These are phyloP conservation scores for Ganoderma lingzhi DNA, from an alignment of 1,284 basidiomycete species.

Conservation along the genomic window DNA sequence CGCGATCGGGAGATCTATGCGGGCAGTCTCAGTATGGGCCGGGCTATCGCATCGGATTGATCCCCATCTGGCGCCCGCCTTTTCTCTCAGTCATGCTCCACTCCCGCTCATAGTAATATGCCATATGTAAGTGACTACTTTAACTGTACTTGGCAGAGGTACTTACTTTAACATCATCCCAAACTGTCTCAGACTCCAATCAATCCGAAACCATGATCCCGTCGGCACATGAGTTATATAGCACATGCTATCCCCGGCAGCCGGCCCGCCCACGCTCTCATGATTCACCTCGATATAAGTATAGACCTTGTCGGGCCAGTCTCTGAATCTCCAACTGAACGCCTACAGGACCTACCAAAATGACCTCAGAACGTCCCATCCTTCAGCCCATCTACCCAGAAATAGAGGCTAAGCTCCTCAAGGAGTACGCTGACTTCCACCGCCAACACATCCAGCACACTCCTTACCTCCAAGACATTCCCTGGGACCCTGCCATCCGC, in stretches of 20 bases:
- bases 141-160: no score
- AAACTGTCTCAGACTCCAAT: no score
- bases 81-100: background rate
- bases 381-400: conserved; percentile 66
- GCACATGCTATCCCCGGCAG: background rate
- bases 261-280: background rate
- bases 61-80: conserved; percentile 17
- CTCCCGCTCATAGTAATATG: no score
- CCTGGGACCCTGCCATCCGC: conserved; percentile 67
- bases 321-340: background rate
- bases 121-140: no score
- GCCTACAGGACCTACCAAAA: conserved; percentile 18
- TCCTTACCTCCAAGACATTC: conserved; percentile 59
- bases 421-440: conserved; percentile 71
- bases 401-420: conserved; percentile 61
- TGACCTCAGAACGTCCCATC: conserved; percentile 36
- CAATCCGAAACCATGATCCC: no score
- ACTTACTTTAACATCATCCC: background rate
- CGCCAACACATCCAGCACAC: conserved; percentile 54
- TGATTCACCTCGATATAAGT: background rate
- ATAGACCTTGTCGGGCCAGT: background rate
- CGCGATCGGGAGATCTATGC: background rate
- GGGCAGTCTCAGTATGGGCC: background rate
- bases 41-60: conserved; percentile 33
- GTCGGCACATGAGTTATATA: background rate